These are phyloP conservation scores for Aurantiochytrium sp. DNA, from an alignment of 108 stramenopile species.

Conservation along the genomic window DNA sequence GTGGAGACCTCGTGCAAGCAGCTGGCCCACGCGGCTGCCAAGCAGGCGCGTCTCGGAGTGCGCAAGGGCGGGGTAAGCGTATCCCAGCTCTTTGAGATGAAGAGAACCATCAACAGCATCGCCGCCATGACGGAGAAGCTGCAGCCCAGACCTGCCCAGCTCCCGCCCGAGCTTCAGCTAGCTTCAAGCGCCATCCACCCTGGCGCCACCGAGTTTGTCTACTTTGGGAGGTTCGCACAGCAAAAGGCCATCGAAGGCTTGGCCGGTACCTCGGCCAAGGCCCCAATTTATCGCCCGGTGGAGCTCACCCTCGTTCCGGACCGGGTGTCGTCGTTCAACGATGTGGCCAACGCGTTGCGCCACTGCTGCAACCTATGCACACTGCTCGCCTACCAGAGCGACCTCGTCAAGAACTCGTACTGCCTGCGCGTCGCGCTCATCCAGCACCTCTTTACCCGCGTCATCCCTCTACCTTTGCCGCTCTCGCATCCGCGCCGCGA, in stretches of 20 bases:
- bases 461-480: constrained; percentile 81
- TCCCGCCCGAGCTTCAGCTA: constrained; percentile 1
- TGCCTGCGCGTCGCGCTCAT: constrained; percentile 88
- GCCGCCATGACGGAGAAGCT: background rate
- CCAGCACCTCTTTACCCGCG: constrained; percentile 83
- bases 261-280: background rate
- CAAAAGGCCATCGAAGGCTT: background rate
- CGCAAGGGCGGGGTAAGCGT: constrained; percentile 41
- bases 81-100: background rate
- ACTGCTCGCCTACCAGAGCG: constrained; percentile 85
- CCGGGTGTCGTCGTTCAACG: background rate
- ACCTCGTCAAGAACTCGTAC: constrained; percentile 88
- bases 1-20: constrained; percentile 39
- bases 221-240: background rate
- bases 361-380: constrained; percentile 85
- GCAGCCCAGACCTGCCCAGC: background rate
- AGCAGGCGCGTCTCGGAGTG: constrained; percentile 37
- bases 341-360: constrained; percentile 71
- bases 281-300: constrained; percentile 16
- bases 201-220: background rate
- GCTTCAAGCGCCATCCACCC: background rate
- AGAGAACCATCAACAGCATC: background rate
- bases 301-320: background rate
- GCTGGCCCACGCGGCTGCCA: constrained; percentile 45
- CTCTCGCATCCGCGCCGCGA: constrained; percentile 61